A percentile compares a stretch with the other conserved stretches of the same genome.
phyloP scores from a whole-genome alignment of 1,139 yeast genomes.

The Scheffersomyces illinoinensis region DNA sequence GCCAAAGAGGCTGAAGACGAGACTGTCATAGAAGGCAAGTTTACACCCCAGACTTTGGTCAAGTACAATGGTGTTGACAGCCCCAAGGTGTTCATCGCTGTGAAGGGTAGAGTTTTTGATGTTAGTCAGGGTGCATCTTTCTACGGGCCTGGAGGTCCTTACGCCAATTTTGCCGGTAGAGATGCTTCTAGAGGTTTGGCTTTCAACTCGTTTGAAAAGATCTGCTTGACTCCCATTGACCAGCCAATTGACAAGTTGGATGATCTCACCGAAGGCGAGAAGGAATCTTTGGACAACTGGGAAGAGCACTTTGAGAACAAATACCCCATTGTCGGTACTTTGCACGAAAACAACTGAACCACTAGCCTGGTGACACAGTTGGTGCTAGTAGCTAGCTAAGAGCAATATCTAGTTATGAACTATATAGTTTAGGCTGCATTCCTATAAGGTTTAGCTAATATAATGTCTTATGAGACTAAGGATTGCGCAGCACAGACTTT shows the following conservation, averaged over 20 bases:
- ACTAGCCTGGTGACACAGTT: not conserved
- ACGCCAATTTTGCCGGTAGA: constrained; percentile 92
- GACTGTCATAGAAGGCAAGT: constrained; percentile 74
- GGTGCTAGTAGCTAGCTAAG: not conserved
- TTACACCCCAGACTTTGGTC: constrained; percentile 73
- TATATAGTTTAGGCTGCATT: not conserved
- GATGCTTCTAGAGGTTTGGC: constrained; percentile 97
- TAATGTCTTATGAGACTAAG: not conserved
- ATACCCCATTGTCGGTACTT: constrained; percentile 68
- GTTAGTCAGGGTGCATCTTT: constrained; percentile 80
- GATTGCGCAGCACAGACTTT: not conserved
- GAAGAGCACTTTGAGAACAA: constrained; percentile 78
- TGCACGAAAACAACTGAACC: constrained; percentile 24
- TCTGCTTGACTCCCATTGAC: constrained; percentile 55
- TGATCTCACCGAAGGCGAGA: constrained; percentile 64
- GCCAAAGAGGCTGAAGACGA: constrained; percentile 29
- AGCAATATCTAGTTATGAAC: not conserved
- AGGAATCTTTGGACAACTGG: constrained; percentile 78
- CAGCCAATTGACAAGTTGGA: constrained; percentile 71
- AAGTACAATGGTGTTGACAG: constrained; percentile 81
- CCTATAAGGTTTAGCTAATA: not conserved
- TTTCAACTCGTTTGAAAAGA: constrained; percentile 78
- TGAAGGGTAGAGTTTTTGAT: constrained; percentile 83
- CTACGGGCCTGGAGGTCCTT: constrained; percentile 97
- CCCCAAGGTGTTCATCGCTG: constrained; percentile 78